phyloP scores from a whole-genome alignment of 2,329 filamentous ascomycete genomes.

The Sporothrix phasma region DNA sequence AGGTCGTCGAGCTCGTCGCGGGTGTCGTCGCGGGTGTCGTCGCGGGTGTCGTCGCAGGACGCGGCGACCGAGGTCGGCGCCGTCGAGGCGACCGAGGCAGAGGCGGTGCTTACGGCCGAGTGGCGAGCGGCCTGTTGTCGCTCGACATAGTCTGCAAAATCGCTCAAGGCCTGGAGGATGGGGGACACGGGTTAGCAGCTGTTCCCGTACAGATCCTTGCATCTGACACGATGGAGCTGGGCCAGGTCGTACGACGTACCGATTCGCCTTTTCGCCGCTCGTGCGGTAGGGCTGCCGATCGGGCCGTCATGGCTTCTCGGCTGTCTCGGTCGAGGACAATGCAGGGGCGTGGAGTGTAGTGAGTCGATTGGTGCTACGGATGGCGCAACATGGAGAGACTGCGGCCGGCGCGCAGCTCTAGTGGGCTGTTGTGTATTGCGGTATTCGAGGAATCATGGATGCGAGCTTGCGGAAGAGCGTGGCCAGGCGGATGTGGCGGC shows the following conservation, averaged over 20 bases:
- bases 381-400: not conserved
- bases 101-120: conserved; percentile 29
- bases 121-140: conserved; percentile 74
- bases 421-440: conserved; percentile 10
- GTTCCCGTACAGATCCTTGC: not conserved
- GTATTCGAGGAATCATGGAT: conserved; percentile 27
- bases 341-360: not conserved
- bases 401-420: conserved; percentile 1
- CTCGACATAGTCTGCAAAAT: conserved; percentile 96
- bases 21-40: conserved; percentile 15
- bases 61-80: conserved; percentile 24
- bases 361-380: not conserved
- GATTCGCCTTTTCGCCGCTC: conserved; percentile 83
- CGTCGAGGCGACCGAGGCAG: conserved; percentile 23
- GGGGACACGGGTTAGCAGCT: not conserved
- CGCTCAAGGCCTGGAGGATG: conserved; percentile 59
- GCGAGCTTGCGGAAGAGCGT: not conserved
- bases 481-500: not conserved
- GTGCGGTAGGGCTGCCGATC: conserved; percentile 52
- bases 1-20: conserved; percentile 44
- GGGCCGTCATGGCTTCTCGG: conserved; percentile 39
- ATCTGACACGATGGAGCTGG: not conserved
- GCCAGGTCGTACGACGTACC: conserved; percentile 37
- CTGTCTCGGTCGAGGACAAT: not conserved
- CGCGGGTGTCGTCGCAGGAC: conserved; percentile 22